A percentile compares a stretch with the other conserved stretches of the same genome.
phyloP scores from a whole-genome alignment of 2,329 filamentous ascomycete genomes.

The Plenodomus tracheiphilus region DNA sequence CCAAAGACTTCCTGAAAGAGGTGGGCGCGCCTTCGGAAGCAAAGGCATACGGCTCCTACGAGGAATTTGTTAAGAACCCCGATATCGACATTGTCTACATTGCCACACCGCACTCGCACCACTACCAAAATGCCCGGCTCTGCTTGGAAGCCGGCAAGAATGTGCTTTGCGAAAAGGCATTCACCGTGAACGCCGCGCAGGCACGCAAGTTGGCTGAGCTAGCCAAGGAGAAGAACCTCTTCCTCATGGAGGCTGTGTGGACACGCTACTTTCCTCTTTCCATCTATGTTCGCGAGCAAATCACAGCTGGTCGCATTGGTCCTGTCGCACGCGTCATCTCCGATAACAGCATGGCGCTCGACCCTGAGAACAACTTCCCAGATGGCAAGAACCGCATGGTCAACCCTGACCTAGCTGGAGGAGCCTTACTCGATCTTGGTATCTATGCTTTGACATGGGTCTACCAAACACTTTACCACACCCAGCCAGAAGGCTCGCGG shows the following conservation, averaged over 20 bases:
- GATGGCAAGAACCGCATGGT: conserved; percentile 71
- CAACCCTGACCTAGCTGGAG: conserved; percentile 80
- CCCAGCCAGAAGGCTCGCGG: conserved; percentile 66
- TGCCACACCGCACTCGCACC: conserved; percentile 87
- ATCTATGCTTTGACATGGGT: conserved; percentile 91
- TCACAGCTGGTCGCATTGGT: conserved; percentile 58
- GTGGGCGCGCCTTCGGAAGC: conserved; percentile 69
- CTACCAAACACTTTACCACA: conserved; percentile 85
- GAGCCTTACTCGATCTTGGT: conserved; percentile 80
- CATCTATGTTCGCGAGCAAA: conserved; percentile 71
- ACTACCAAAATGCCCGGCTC: conserved; percentile 90
- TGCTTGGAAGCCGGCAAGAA: conserved; percentile 81
- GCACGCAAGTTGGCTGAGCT: conserved; percentile 71
- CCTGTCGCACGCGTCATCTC: conserved; percentile 60
- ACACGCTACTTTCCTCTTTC: conserved; percentile 86
- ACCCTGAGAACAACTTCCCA: conserved; percentile 60
- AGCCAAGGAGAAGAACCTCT: conserved; percentile 67
- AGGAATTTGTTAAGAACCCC: conserved; percentile 76
- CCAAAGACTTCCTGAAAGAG: conserved; percentile 71
- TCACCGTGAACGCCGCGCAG: conserved; percentile 82
- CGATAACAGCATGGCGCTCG: conserved; percentile 62
- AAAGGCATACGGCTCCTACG: conserved; percentile 78
- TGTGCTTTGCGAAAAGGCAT: conserved; percentile 88
- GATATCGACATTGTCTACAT: conserved; percentile 86
- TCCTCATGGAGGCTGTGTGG: conserved; percentile 70